These are phyloP conservation scores for Aspergillus sp. DNA, from an alignment of 2,329 filamentous ascomycete genomes.

Conservation along the genomic window DNA sequence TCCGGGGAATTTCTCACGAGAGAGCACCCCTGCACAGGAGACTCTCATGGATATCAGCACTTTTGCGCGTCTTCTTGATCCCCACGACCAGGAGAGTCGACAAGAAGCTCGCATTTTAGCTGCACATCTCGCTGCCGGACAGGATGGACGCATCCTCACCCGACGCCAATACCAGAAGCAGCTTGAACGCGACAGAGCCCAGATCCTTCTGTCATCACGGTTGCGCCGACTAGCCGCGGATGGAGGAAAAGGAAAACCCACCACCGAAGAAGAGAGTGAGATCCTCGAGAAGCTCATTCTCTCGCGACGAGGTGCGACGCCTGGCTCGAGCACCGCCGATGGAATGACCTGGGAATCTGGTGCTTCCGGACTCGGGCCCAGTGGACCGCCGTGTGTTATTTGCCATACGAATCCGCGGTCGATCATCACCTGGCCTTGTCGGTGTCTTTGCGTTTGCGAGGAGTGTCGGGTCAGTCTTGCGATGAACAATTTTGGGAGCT, in stretches of 20 bases:
- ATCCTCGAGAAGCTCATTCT: conserved; percentile 60
- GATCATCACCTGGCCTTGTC: conserved; percentile 94
- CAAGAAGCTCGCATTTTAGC: conserved; percentile 79
- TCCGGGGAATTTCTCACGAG: conserved; percentile 44
- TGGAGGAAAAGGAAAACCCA: conserved; percentile 31
- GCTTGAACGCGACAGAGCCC: conserved; percentile 66
- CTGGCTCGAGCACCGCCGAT: conserved; percentile 7
- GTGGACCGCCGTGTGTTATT: conserved; percentile 83
- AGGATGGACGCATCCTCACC: conserved; percentile 66
- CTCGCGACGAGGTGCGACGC: conserved; percentile 39
- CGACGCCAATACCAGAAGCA: conserved; percentile 71
- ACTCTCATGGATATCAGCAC: conserved; percentile 63
- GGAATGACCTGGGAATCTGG: conserved; percentile 62
- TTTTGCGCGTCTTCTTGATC: conserved; percentile 78
- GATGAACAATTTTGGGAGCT: conserved; percentile 96
- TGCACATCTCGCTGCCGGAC: conserved; percentile 65
- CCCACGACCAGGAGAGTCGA: conserved; percentile 70
- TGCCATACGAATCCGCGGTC: conserved; percentile 84
- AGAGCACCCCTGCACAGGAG: conserved; percentile 57
- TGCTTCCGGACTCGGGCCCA: conserved; percentile 69
- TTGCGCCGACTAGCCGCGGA: conserved; percentile 26
- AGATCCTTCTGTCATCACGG: conserved; percentile 58
- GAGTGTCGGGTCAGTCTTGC: conserved; percentile 91
- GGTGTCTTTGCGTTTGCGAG: conserved; percentile 90
- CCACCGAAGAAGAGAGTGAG: conserved; percentile 54